phyloP scores from a whole-genome alignment of 2,329 filamentous ascomycete genomes.

The Aureobasidium melanogenum region DNA sequence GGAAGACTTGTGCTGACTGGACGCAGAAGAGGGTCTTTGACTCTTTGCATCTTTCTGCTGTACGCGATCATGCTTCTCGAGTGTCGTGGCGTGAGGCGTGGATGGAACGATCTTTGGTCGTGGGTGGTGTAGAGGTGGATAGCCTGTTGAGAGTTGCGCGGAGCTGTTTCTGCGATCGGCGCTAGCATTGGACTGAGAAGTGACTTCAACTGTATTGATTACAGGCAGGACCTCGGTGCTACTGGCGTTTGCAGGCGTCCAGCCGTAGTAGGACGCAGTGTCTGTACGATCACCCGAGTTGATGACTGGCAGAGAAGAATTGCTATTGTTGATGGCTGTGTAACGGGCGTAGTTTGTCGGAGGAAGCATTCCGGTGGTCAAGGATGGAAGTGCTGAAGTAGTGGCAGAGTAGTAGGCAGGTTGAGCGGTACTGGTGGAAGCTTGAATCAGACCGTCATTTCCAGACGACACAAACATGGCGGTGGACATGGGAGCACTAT shows the following conservation, averaged over 20 bases:
- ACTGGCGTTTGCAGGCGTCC: neutral
- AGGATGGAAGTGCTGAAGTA: neutral
- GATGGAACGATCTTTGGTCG: neutral
- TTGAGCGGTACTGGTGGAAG: neutral
- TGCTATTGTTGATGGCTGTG: neutral
- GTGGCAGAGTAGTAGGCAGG: neutral
- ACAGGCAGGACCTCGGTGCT: neutral
- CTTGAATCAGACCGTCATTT: neutral
- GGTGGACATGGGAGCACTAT: neutral
- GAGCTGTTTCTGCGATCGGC: neutral
- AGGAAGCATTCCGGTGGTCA: neutral
- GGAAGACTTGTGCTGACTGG: neutral
- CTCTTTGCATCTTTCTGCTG: neutral
- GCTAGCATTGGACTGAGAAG: neutral
- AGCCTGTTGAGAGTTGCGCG: neutral
- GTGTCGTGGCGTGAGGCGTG: neutral
- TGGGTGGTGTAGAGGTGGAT: neutral
- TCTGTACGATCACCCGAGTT: neutral
- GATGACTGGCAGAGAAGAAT: neutral
- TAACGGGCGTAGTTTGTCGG: neutral
- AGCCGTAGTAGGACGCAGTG: neutral
- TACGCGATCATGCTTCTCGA: neutral
- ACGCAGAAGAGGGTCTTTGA: neutral
- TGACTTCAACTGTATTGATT: neutral
- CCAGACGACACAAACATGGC: neutral